Base-by-base conservation (phyloP, 2,329 filamentous ascomycete genomes). In the Neofusicoccum parvum region DNA sequence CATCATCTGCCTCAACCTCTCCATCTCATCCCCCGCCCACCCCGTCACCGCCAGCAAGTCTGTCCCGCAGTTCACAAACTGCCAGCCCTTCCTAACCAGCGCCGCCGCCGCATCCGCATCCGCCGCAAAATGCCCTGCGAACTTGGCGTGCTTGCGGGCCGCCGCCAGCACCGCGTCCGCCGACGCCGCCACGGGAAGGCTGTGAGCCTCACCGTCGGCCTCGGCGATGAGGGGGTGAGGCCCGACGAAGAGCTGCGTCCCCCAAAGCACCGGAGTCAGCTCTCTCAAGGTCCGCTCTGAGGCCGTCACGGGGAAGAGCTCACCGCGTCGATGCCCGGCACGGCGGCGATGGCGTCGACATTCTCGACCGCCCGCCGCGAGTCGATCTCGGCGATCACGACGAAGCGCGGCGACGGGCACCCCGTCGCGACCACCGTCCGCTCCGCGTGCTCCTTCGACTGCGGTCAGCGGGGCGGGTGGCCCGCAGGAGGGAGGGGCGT, bases 371-470 rank as follows among this genome's bases (percentile, higher is more conserved):
- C 56, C n/a, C 5, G 36, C 12, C n/a, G 32, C 27, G 56, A 48
- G n/a, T 23, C 56, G 11, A 60, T 60, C 41, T 60, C 56, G 1
- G 32, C 56, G 27, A 60, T 27, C 41, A 60, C 56, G 56, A 60
- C 56, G n/a, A 60, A 60, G 15, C 56, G 56, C n/a, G 56, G 56
- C 5, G 56, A 60, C 2, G 56, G 56, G 27, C 56, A 60, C 15
- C 56, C 56, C 12, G 56, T 46, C 5, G 56, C 56, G 27, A 60
- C 56, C 10, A 60, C 43, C 2, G 17, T n/a, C 20, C 32, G 15
- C 10, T 60, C 56, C 3, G 56, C 56, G 37, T 60, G 56, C 5
- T 20, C 27, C 56, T 60, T 23, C 32, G 11, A 17, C 2, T 20
- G n/a, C 7, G n/a, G 11, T 10, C 9, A 27, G 7, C 17, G 5